Evolutionary conservation across 2,329 filamentous ascomycete species (phyloP).

Genomic region (Ustulina deusta): DNA sequence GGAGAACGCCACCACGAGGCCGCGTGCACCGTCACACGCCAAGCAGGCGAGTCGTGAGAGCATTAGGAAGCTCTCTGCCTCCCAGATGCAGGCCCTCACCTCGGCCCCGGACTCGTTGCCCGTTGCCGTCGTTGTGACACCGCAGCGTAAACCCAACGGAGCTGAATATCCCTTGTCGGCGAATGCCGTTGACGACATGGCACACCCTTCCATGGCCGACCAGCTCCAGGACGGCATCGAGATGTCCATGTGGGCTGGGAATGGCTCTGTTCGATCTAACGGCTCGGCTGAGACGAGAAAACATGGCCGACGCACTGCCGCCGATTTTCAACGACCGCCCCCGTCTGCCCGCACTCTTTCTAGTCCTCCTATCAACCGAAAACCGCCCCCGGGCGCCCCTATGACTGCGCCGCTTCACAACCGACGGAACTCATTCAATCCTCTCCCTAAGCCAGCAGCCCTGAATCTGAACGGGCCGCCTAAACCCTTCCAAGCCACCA

Average conservation of each 20-base stretch:
- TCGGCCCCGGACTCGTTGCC: constrained; percentile 70
- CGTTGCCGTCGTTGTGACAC: constrained; percentile 58
- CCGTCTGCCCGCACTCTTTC: constrained; percentile 61
- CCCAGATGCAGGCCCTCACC: constrained; percentile 69
- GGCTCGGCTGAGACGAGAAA: constrained; percentile 46
- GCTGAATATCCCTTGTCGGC: constrained; percentile 55
- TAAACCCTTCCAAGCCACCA: constrained; percentile 20
- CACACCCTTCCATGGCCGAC: constrained; percentile 51
- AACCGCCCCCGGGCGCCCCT: constrained; percentile 51
- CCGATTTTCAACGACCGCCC: constrained; percentile 52
- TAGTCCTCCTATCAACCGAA: constrained; percentile 63
- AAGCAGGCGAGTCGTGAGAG: constrained; percentile 53
- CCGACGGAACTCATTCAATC: constrained; percentile 65
- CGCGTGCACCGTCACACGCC: constrained; percentile 41
- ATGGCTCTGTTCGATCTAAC: constrained; percentile 49
- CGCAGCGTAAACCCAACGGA: constrained; percentile 50
- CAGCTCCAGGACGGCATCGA: constrained; percentile 49
- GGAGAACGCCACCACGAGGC: constrained; percentile 19
- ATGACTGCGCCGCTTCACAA: constrained; percentile 51
- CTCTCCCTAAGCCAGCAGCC: constrained; percentile 57
- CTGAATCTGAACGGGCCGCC: constrained; percentile 57
- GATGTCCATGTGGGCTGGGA: constrained; percentile 26
- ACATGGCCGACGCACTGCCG: constrained; percentile 42
- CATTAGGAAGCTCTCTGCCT: constrained; percentile 67
- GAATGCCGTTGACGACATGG: constrained; percentile 52